Percentiles rank a stretch among this genome's conserved stretches.
phyloP scores from a whole-genome alignment of 805 yeast species.

The Ogataea allantospora region DNA sequence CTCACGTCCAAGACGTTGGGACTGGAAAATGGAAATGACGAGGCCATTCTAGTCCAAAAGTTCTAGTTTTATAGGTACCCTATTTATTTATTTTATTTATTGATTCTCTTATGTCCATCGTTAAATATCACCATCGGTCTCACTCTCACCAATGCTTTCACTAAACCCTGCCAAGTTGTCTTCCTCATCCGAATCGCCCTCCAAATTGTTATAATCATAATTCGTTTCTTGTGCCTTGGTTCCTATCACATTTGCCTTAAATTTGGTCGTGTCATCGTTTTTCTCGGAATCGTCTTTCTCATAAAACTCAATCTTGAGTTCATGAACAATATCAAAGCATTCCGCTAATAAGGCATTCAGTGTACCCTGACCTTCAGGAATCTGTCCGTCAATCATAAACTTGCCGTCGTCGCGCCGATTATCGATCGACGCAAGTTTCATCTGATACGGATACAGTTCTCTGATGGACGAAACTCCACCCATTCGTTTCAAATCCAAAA shows the following conservation, averaged over 20 bases:
- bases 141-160: constrained; percentile 34
- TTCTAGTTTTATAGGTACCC: constrained; percentile 13
- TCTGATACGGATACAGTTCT: constrained; percentile 93
- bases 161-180: constrained; percentile 33
- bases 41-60: constrained; percentile 28
- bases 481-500: constrained; percentile 84
- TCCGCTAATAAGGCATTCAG: constrained; percentile 86
- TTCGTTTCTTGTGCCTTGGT: constrained; percentile 36
- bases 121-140: constrained; percentile 12
- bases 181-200: constrained; percentile 29
- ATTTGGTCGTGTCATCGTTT: constrained; percentile 30
- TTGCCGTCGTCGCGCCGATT: constrained; percentile 87
- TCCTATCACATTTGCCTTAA: constrained; percentile 36
- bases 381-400: constrained; percentile 80
- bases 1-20: constrained; percentile 40
- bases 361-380: constrained; percentile 99
- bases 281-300: constrained; percentile 46
- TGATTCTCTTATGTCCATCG: constrained; percentile 4
- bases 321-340: constrained; percentile 91
- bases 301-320: constrained; percentile 80
- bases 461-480: constrained; percentile 87
- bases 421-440: constrained; percentile 89
- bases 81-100: constrained; percentile 8
- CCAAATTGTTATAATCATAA: constrained; percentile 36
- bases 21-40: constrained; percentile 36